Evolutionary conservation across 306 rosid species (phyloP).

Genomic region (Dryas octopetala): DNA sequence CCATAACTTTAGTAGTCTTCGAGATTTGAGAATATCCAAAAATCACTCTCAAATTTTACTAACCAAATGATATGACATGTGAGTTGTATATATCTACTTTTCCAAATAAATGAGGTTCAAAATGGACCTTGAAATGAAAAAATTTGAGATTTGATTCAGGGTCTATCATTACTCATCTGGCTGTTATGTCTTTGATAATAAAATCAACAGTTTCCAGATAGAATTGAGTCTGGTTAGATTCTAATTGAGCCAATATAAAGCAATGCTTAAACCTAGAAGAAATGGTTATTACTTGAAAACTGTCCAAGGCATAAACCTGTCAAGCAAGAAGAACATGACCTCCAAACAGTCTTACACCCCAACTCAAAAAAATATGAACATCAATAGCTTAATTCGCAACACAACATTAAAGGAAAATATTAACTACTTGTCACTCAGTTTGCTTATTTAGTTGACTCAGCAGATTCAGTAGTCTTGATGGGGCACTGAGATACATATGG

Average conservation of each 20-base stretch:
- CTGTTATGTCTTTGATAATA: neutral
- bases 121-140: no score
- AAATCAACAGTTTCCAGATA: neutral
- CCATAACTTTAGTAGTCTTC: no score
- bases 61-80: no score
- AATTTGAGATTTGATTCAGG: no score
- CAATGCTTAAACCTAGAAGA: neutral
- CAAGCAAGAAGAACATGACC: slow-evolving; percentile 8
- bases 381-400: neutral
- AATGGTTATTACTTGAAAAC: neutral
- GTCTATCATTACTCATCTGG: no score
- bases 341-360: neutral
- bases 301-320: neutral
- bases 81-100: no score
- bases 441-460: slow-evolving; percentile 8
- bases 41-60: no score
- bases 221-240: neutral
- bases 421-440: neutral
- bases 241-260: neutral
- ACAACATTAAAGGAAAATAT: neutral
- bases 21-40: no score
- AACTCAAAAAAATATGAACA: neutral
- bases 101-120: no score
- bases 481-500: slow-evolving; percentile 46
- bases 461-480: slow-evolving; percentile 12